Evolutionary conservation across 768 basidiomycete genomes (phyloP), one percentile per base, ranked within the genome.

Genomic region (Mycena belliarum): DNA sequence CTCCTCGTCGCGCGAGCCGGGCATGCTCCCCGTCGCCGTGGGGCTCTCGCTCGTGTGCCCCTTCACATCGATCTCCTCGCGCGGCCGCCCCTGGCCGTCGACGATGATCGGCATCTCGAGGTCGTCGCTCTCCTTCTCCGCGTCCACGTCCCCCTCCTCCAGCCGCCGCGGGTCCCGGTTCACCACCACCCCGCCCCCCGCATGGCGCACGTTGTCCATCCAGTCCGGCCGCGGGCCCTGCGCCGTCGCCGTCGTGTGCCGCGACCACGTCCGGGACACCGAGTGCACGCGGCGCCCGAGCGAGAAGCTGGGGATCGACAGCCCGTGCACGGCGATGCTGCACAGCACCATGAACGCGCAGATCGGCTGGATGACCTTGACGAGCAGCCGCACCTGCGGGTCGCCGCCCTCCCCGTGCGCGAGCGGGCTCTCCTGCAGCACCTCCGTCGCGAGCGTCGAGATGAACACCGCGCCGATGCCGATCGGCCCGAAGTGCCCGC

Each of bases 231-330:
- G 16, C 60, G 57, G 29, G 59, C 53, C 52, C 35, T 47, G 55
- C 33, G 29, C 29, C 29, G 56, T 63, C 49, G 57, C 56, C 26
- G 77, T 72, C 28, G 86, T 82, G 63, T 89, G 84, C 49, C 94
- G 79, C 10, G 93, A 95, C 88, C 91, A 93, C 9, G 96, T 98
- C 63, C 93, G 83, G 15, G 91, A 89, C 52, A 93, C 88, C 18
- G 77, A 88, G 69, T 95, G 94, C n/a, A 98, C 94, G 24, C 94
- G 85, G 28, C 91, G 80, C 18, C 94, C 89, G 26, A 98, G 84
- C 21, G 94, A 94, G 78, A 98, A 97, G 69, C 89, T 89, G 0
- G 96, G 94, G 63, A 99, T 97, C 12, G 93, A 95, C 9, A 97
- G 78, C 3, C 94, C 95, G 66, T 93, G 92, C 18, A 91, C 84